These are phyloP conservation scores for Ceraceosorus bombacis DNA, from an alignment of 1,284 basidiomycete species.

Conservation along the genomic window DNA sequence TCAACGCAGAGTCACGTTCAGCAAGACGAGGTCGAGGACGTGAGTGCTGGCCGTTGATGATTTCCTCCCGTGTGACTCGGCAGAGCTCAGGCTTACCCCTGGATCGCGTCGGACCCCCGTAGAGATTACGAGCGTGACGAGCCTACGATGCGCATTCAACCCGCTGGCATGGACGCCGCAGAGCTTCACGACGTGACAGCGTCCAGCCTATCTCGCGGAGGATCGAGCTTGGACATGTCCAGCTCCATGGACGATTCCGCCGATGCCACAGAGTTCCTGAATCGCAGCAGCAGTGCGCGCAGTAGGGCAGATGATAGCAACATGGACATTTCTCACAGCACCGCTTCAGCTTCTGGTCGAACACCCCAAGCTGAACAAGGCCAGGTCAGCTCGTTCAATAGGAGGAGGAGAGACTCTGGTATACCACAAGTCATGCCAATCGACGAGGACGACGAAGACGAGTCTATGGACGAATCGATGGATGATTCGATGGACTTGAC, in stretches of 20 bases:
- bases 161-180: constrained; percentile 12
- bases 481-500: not conserved
- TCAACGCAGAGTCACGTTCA: constrained; percentile 21
- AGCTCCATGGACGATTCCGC: not conserved
- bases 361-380: not conserved
- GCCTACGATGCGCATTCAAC: constrained; percentile 27
- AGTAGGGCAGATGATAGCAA: constrained; percentile 7
- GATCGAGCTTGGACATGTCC: constrained; percentile 2
- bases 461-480: not conserved
- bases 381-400: constrained; percentile 32
- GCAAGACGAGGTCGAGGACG: constrained; percentile 14
- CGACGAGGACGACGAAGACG: not conserved
- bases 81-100: too few species aligned
- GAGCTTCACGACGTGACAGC: constrained; percentile 1
- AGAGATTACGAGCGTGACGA: constrained; percentile 24
- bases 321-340: not conserved
- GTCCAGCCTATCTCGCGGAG: constrained; percentile 4
- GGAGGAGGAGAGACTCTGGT: not conserved
- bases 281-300: constrained; percentile 1
- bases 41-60: constrained; percentile 1
- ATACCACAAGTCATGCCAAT: not conserved
- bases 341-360: not conserved
- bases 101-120: not conserved
- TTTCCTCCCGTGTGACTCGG: not conserved
- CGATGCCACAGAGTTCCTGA: constrained; percentile 11